phyloP scores from a whole-genome alignment of 108 stramenopile genomes.

The Cylindrotheca fusiformis region DNA sequence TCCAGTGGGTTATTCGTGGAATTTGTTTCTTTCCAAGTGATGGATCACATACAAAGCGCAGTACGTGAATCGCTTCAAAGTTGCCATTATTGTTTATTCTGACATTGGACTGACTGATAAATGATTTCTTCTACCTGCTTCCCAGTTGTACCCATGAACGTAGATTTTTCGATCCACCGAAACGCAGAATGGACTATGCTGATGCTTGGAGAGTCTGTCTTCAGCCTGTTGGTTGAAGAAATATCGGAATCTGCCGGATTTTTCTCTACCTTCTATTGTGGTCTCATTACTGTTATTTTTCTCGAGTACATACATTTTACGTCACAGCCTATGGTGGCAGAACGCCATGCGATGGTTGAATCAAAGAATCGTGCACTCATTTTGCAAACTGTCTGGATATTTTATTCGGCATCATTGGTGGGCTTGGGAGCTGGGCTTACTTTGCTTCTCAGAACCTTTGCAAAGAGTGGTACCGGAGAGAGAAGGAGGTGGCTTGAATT shows the following conservation, averaged over 20 bases:
- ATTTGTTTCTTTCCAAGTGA: slow-evolving; percentile 25
- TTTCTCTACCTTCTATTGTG: slow-evolving; percentile 21
- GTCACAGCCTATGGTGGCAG: slow-evolving; percentile 29
- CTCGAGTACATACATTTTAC: slow-evolving; percentile 33
- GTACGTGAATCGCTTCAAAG: slow-evolving; percentile 10
- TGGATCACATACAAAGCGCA: slow-evolving; percentile 35
- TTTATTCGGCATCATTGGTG: slow-evolving; percentile 34
- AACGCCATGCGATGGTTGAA: slow-evolving; percentile 29
- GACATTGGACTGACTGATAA: too few relatives aligned
- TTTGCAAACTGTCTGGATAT: slow-evolving; percentile 4
- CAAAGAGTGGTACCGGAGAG: neutral
- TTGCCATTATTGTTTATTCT: neutral
- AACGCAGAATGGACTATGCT: slow-evolving; percentile 75
- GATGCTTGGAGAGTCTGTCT: slow-evolving; percentile 69
- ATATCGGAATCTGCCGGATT: slow-evolving; percentile 10
- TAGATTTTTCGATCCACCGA: slow-evolving; percentile 67
- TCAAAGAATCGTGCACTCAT: slow-evolving; percentile 15
- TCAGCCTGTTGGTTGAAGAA: slow-evolving; percentile 57
- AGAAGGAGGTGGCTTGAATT: neutral
- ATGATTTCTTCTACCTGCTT: neutral
- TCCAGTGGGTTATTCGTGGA: slow-evolving; percentile 8
- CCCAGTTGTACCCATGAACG: slow-evolving; percentile 35
- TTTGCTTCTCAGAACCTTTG: slow-evolving; percentile 29
- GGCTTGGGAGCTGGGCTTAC: slow-evolving; percentile 40
- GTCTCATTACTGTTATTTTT: slow-evolving; percentile 27